Base-by-base conservation (phyloP, 1,284 basidiomycete genomes). In the Malassezia vespertilionis region DNA sequence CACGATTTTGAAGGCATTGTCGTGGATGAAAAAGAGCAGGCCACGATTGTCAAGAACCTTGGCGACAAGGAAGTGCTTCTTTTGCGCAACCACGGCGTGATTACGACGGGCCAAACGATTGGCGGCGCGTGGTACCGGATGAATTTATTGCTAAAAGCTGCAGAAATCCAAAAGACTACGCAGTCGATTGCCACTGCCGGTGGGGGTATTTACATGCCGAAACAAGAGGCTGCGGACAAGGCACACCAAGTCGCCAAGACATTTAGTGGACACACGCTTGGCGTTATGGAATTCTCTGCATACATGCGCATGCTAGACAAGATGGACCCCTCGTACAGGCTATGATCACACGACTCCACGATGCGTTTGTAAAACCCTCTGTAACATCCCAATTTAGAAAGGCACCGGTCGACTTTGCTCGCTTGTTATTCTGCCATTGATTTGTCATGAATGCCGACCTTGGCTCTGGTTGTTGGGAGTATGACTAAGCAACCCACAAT, bases 111-210 rank as follows among this genome's bases (percentile, higher is more conserved):
- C 9, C 15, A 6, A 11, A 40, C 27, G 17, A 31, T 40, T 12
- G 39, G 39, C 1, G 39, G 39, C 4, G 39, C 39, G 14, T 40
- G 39, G 39, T 40, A 40, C 39, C 39, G 39, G 3, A 40, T 32
- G 39, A 20, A 40, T 15, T 31, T 40, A 10, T 30, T 40, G 4
- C 8, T 40, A 3, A 26, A 30, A 11, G 21, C 39, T 3, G 4
- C 28, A 14, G 17, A 40, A 30, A n/a, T 32, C 12, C 39, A 40
- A 12, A 30, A 17, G 3, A 32, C 18, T 4, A 30, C 39, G 3
- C 39, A 40, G n/a, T 26, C 39, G 1, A 40, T 15, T 18, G 39
- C 39, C 6, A 8, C 3, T 9, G 2, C 27, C 24, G 39, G 39
- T 5, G 39, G 39, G 3, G 39, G 39, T 22, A 26, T 40, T 12